Conservation (phyloP, 2,329 filamentous ascomycete species). For the Lecanicillium sp. region DNA sequence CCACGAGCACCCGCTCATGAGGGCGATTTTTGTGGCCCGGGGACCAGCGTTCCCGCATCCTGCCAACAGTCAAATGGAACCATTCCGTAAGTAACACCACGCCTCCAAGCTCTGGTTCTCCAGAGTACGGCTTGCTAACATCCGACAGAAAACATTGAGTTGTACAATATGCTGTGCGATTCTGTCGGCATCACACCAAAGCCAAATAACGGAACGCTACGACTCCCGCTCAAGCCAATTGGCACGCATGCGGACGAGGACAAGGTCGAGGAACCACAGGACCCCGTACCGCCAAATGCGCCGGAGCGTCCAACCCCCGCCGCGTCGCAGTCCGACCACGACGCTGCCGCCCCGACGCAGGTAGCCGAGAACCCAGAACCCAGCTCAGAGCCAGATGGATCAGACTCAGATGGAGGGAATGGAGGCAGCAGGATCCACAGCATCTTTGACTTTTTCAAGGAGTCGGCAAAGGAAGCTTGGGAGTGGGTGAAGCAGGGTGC, state of each 20-base stretch:
- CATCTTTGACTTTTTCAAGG: too few relatives aligned
- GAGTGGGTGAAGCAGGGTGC: too few relatives aligned
- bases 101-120: too few relatives aligned
- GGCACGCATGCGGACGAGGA: constrained; percentile 52
- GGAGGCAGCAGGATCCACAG: too few relatives aligned
- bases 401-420: too few relatives aligned
- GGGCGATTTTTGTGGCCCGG: constrained; percentile 86
- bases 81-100: constrained; percentile 66
- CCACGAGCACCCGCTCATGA: constrained; percentile 88
- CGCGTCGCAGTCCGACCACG: too few relatives aligned
- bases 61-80: constrained; percentile 69
- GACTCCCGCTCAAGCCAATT: constrained; percentile 57
- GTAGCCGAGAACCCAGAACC: too few relatives aligned
- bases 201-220: constrained; percentile 82
- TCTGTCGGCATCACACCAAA: constrained; percentile 65
- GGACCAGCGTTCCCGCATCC: constrained; percentile 87
- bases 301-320: not conserved
- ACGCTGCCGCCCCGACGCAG: too few relatives aligned
- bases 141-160: constrained; percentile 74
- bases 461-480: too few relatives aligned
- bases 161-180: constrained; percentile 93
- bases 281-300: constrained; percentile 34
- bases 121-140: too few relatives aligned
- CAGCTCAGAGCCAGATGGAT: too few relatives aligned
- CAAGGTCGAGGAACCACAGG: constrained; percentile 40